These are phyloP conservation scores for Fonsecaea nubica DNA, from an alignment of 2,329 filamentous ascomycete genomes.

Conservation along the genomic window DNA sequence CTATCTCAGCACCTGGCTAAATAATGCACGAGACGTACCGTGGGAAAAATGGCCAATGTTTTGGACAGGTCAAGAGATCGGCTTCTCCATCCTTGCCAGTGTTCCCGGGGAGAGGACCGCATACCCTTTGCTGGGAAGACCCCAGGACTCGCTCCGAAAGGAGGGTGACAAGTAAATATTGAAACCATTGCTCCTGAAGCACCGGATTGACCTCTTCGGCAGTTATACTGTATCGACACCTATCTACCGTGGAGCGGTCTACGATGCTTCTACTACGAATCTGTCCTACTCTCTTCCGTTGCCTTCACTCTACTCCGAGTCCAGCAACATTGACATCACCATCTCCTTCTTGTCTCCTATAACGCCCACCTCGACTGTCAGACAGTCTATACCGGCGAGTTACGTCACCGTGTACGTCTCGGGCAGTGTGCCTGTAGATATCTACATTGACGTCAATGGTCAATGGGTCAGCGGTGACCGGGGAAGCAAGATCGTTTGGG, in stretches of 20 bases:
- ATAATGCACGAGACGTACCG: slow-evolving; percentile 72
- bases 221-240: slow-evolving; percentile 67
- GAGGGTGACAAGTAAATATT: slow-evolving; percentile 66
- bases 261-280: slow-evolving; percentile 74
- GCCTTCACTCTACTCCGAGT: slow-evolving; percentile 47
- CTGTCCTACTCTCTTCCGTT: slow-evolving; percentile 67
- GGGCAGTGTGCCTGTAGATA: slow-evolving; percentile 68
- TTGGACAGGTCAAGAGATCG: slow-evolving; percentile 74
- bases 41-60: slow-evolving; percentile 90
- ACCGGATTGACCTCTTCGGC: slow-evolving; percentile 12
- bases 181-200: slow-evolving; percentile 44
- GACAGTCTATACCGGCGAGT: slow-evolving; percentile 81
- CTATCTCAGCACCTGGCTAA: slow-evolving; percentile 74
- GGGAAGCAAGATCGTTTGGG: slow-evolving; percentile 73
- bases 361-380: slow-evolving; percentile 78
- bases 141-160: slow-evolving; percentile 68
- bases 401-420: slow-evolving; percentile 76
- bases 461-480: slow-evolving; percentile 83
- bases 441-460: slow-evolving; percentile 73
- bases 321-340: slow-evolving; percentile 54
- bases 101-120: slow-evolving; percentile 65
- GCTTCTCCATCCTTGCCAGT: slow-evolving; percentile 68
- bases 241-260: slow-evolving; percentile 65
- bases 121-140: slow-evolving; percentile 69
- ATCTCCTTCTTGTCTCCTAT: slow-evolving; percentile 76